phyloP scores from a whole-genome alignment of 306 rosid genomes.

The Dryas drummondii region DNA sequence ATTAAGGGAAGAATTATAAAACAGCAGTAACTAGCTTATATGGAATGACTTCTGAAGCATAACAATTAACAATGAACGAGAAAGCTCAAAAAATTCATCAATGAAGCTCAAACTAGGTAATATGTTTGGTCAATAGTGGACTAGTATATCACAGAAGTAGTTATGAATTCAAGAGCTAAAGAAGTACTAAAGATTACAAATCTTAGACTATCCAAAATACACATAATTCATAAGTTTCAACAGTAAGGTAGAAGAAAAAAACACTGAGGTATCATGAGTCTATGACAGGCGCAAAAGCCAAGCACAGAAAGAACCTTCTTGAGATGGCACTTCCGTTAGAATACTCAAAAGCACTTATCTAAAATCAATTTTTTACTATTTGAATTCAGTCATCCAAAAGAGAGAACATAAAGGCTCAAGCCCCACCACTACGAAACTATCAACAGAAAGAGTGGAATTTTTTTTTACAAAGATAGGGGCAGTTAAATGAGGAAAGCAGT shows the following conservation, averaged over 20 bases:
- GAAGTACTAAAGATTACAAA: too few species aligned
- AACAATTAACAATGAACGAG: not conserved
- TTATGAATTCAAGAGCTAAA: too few species aligned
- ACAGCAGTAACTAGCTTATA: not conserved
- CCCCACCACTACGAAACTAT: too few species aligned
- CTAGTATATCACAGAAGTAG: not conserved
- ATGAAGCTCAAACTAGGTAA: not conserved
- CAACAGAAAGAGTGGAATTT: not conserved
- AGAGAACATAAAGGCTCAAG: not conserved
- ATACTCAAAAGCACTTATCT: too few species aligned
- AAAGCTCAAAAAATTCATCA: not conserved
- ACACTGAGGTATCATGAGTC: too few species aligned
- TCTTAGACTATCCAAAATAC: too few species aligned
- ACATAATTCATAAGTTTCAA: not conserved
- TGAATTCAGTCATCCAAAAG: not conserved
- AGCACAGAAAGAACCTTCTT: not conserved
- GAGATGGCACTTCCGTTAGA: not conserved
- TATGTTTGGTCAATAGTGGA: not conserved
- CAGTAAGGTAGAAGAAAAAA: too few species aligned
- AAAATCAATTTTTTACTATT: not conserved
- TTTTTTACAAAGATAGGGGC: not conserved
- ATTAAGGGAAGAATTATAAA: conserved; percentile 4
- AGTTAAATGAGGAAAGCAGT: not conserved
- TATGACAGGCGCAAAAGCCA: not conserved
- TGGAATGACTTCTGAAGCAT: not conserved